phyloP scores from a whole-genome alignment of 1,139 yeast species.

The Dujonia santamariae region DNA sequence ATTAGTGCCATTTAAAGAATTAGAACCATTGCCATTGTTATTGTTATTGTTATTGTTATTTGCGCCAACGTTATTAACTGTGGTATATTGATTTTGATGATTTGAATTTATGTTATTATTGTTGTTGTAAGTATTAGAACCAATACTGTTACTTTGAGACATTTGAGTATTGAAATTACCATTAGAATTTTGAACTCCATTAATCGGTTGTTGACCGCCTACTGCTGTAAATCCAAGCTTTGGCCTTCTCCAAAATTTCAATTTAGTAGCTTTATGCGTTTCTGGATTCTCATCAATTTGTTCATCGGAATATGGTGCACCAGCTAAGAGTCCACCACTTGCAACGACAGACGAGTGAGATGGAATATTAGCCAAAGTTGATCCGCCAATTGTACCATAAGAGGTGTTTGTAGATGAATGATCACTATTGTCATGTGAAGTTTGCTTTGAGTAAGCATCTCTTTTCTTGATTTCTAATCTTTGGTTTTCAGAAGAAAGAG shows the following conservation, averaged over 20 bases:
- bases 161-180: not conserved
- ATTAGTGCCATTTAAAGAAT: not conserved
- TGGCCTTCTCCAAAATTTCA: constrained; percentile 56
- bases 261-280: constrained; percentile 43
- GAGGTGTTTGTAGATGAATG: constrained; percentile 8
- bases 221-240: constrained; percentile 15
- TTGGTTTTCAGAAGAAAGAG: constrained; percentile 24
- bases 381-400: constrained; percentile 1
- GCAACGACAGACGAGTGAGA: constrained; percentile 1
- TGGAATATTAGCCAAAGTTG: constrained; percentile 1
- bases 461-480: constrained; percentile 12
- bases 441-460: not conserved
- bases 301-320: constrained; percentile 6
- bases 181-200: no score
- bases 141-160: no score
- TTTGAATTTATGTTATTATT: no score
- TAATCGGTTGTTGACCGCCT: constrained; percentile 12
- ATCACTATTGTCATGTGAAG: constrained; percentile 9
- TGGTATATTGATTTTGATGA: no score
- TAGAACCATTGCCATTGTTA: not conserved
- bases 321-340: constrained; percentile 1
- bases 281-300: constrained; percentile 30
- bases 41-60: no score
- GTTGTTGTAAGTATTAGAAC: no score
- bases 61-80: no score